A percentile compares a stretch with the other conserved stretches of the same genome.
Conservation (phyloP, 2,329 filamentous ascomycete species). For the Ceratocystis diversiconidia region DNA sequence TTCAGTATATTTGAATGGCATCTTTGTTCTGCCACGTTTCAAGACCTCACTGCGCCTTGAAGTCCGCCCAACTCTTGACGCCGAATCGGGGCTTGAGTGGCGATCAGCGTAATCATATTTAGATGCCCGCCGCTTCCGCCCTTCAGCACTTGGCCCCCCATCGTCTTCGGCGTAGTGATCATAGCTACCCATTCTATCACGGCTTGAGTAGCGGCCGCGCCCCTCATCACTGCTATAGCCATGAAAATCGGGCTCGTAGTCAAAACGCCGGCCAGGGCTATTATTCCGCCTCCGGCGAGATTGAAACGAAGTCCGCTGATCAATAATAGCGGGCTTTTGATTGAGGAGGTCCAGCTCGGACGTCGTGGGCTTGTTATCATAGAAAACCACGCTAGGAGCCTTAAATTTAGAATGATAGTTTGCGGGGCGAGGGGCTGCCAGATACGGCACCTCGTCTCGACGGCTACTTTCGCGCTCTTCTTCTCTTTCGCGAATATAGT, state of each 20-base stretch:
- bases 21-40: constrained; percentile 78
- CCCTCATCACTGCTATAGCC: constrained; percentile 19
- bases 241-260: not conserved
- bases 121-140: constrained; percentile 15
- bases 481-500: constrained; percentile 10
- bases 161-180: constrained; percentile 24
- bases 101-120: not conserved
- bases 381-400: constrained; percentile 13
- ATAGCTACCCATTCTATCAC: constrained; percentile 24
- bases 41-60: constrained; percentile 50
- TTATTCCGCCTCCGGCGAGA: constrained; percentile 4
- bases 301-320: constrained; percentile 12
- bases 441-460: not conserved
- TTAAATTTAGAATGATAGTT: constrained; percentile 7
- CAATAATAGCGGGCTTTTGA: not conserved
- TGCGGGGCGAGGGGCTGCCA: constrained; percentile 2
- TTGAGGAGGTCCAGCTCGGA: constrained; percentile 1
- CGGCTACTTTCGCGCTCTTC: constrained; percentile 4
- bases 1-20: constrained; percentile 67
- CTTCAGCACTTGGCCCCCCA: constrained; percentile 29
- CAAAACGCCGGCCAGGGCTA: constrained; percentile 1
- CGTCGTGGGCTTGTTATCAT: constrained; percentile 12
- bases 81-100: constrained; percentile 2
- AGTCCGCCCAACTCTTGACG: constrained; percentile 30
- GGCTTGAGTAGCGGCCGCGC: constrained; percentile 30